These are phyloP conservation scores for Coleophoma cylindrospora DNA, from an alignment of 2,329 filamentous ascomycete genomes.

Conservation along the genomic window DNA sequence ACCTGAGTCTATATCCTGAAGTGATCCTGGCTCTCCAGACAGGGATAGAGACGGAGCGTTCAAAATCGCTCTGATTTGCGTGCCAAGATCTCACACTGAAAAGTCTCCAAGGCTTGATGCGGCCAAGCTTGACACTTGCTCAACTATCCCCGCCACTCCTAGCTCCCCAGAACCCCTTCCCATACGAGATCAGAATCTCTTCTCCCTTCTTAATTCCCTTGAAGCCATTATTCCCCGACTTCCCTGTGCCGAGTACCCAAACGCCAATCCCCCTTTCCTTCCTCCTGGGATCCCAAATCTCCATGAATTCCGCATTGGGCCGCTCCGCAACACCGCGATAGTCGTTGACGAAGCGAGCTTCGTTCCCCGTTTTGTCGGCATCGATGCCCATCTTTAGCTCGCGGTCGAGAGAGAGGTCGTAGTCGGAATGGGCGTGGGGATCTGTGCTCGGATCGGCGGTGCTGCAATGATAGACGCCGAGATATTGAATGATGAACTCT, in stretches of 20 bases:
- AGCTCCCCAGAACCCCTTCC: constrained; percentile 60
- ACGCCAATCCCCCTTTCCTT: constrained; percentile 52
- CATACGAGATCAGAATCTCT: constrained; percentile 63
- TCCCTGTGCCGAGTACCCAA: constrained; percentile 41
- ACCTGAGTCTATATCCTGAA: too few relatives aligned
- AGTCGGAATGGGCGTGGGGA: constrained; percentile 46
- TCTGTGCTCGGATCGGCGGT: constrained; percentile 8
- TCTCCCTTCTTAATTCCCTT: constrained; percentile 49
- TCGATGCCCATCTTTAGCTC: constrained; percentile 55
- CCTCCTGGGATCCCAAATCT: constrained; percentile 48
- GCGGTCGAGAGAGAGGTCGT: constrained; percentile 59
- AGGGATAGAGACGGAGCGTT: too few relatives aligned
- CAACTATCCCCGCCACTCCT: constrained; percentile 24
- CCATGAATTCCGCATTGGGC: constrained; percentile 44
- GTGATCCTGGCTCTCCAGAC: too few relatives aligned
- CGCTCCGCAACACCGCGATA: constrained; percentile 48
- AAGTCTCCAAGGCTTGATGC: too few relatives aligned
- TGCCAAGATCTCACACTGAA: too few relatives aligned
- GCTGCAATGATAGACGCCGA: constrained; percentile 51
- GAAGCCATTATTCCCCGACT: constrained; percentile 5
- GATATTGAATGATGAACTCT: constrained; percentile 54
- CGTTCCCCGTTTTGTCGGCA: constrained; percentile 52
- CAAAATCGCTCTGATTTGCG: too few relatives aligned
- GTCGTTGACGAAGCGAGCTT: constrained; percentile 64
- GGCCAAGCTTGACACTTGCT: too few relatives aligned